Evolutionary conservation across 176 grass and related monocot genomes (phyloP).

Genomic region (Rhynchospora tenuis): DNA sequence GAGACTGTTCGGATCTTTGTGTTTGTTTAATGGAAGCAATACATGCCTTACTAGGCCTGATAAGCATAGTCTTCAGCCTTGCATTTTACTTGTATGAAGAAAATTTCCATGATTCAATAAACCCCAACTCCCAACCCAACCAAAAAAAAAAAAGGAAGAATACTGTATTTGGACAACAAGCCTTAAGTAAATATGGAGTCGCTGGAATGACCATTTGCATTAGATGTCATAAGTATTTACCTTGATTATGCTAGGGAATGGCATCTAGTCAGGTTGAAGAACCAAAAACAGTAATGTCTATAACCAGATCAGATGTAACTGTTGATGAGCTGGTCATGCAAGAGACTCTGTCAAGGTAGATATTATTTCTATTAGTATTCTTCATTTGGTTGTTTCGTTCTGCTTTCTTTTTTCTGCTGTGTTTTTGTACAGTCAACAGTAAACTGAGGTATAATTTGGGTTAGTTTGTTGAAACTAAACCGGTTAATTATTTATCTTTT

Average conservation of each 20-base stretch:
- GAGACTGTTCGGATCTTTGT: not conserved
- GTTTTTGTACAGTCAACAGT: not conserved
- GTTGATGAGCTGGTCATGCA: not conserved
- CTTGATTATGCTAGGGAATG: not conserved
- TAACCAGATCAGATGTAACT: not conserved
- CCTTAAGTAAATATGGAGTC: not conserved
- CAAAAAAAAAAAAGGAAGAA: not conserved
- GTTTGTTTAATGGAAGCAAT: not conserved
- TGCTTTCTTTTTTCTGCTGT: not conserved
- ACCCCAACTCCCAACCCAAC: no score
- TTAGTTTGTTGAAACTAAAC: not conserved
- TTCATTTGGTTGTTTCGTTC: conserved; percentile 3
- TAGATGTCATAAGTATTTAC: not conserved
- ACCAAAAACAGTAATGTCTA: not conserved
- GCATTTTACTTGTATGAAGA: not conserved
- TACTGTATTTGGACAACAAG: not conserved
- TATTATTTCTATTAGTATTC: not conserved
- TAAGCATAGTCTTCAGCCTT: not conserved
- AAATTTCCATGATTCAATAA: not conserved
- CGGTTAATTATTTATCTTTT: not conserved
- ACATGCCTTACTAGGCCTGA: not conserved
- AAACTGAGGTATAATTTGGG: not conserved
- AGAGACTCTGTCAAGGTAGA: conserved; percentile 9
- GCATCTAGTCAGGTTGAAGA: not conserved
- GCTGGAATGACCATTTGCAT: not conserved